Evolutionary conservation across 2,329 filamentous ascomycete genomes (phyloP).

Genomic region (Fusarium liriodendri): DNA sequence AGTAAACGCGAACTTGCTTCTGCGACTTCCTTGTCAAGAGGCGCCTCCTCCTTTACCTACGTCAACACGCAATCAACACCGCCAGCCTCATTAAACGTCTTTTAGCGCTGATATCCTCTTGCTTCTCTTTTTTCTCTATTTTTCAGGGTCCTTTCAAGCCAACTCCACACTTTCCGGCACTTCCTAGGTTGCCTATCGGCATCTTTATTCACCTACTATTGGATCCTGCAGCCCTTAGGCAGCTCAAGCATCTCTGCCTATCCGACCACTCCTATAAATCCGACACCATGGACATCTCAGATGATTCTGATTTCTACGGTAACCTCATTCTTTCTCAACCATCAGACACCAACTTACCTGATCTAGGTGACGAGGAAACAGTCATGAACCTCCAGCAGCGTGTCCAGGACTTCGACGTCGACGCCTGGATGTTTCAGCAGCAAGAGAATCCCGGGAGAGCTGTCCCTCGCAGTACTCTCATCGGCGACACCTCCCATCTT

Average conservation of each 20-base stretch:
- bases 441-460: slow-evolving; percentile 43
- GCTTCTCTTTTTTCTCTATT: neutral
- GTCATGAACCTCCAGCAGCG: slow-evolving; percentile 60
- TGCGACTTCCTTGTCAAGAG: slow-evolving; percentile 21
- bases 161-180: neutral
- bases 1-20: slow-evolving; percentile 36
- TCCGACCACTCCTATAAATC: neutral
- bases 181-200: neutral
- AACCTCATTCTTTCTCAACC: slow-evolving; percentile 3
- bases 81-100: neutral
- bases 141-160: neutral
- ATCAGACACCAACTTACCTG: slow-evolving; percentile 19
- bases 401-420: slow-evolving; percentile 61
- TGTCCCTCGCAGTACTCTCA: slow-evolving; percentile 28
- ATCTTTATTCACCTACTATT: neutral
- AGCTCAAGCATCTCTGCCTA: neutral
- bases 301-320: slow-evolving; percentile 70
- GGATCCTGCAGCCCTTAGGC: neutral
- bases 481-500: slow-evolving; percentile 47
- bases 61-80: slow-evolving; percentile 21
- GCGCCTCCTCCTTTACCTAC: slow-evolving; percentile 22
- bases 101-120: neutral
- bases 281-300: slow-evolving; percentile 51
- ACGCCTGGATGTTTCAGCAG: slow-evolving; percentile 55
- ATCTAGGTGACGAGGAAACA: slow-evolving; percentile 65